Base-by-base conservation (phyloP, 768 basidiomycete genomes). In the Leccinum aurantiacum region DNA sequence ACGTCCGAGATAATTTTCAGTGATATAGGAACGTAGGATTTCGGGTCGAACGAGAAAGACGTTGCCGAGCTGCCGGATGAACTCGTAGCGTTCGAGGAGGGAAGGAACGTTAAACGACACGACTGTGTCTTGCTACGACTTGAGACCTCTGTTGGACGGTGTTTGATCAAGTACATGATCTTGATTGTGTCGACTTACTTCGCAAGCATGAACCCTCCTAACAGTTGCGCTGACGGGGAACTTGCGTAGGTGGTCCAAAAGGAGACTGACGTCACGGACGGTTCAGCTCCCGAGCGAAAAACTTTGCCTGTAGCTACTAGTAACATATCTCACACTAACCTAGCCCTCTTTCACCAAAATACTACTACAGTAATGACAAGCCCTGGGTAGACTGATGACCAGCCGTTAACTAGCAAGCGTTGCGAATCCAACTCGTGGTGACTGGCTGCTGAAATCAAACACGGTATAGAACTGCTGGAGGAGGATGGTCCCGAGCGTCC, bases 161-260 rank as follows among this genome's bases (percentile, higher is more conserved):
- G 4, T 47, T 63, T 24, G 24, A 22, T 25, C 37, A 29, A 53
- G n/a, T 44, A 7, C 27, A 57, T 38, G 27, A 58, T 15, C 5
- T 62, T 25, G n/a, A 25, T 24, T n/a, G n/a, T 29, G n/a, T 46
- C 10, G 50, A 78, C 87, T 61, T 64, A 95, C 95, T 98, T 99
- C 22, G 97, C 96, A 44, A 99, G 87, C 93, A 98, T 96, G 54
- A 99, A 78, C 15, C 96, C 97, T 46, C 97, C 97, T 1, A n/a
- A n/a, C n/a, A n/a, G 95, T 94, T 1, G 95, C 95, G 65, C 90
- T 97, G 56, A 99, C 95, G 3, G 94, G 92, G 77, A 98, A 98
- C 75, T 93, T 98, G 69, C 91, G 90, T 58, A 97, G 80, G 71
- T 99, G 97, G 44, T 98, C 97, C 53, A 99, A 81, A 6, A 99